These are phyloP conservation scores for Raddia distichophylla DNA, from an alignment of 176 grass and related monocot genomes.

Conservation along the genomic window DNA sequence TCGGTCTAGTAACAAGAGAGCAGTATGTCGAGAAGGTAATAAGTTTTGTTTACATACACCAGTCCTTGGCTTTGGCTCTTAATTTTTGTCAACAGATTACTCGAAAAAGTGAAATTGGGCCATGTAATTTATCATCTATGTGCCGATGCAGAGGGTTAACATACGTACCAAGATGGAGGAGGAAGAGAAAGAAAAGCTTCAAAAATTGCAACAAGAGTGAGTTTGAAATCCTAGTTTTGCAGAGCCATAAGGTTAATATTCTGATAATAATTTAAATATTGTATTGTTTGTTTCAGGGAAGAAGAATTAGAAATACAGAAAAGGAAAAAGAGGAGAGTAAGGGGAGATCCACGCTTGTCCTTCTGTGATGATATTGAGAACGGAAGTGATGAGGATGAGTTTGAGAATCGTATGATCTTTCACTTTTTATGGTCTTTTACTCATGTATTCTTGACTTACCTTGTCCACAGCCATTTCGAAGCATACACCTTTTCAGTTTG, in stretches of 20 bases:
- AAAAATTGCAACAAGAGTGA: constrained; percentile 93
- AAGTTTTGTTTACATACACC: not conserved
- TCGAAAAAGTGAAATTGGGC: not conserved
- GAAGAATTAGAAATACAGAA: constrained; percentile 91
- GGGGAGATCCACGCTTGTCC: constrained; percentile 82
- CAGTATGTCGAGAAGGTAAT: constrained; percentile 99
- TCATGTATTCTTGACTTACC: constrained; percentile 19
- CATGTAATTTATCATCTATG: constrained; percentile 9
- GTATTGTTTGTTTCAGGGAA: constrained; percentile 61
- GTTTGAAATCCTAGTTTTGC: not conserved
- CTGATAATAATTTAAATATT: constrained; percentile 16
- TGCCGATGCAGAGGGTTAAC: constrained; percentile 71
- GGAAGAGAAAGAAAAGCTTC: constrained; percentile 98
- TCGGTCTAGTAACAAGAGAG: constrained; percentile 96
- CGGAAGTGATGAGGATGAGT: constrained; percentile 85
- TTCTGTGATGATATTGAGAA: constrained; percentile 87
- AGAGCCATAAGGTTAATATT: not conserved
- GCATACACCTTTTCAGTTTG: not conserved
- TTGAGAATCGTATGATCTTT: constrained; percentile 64
- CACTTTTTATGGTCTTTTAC: constrained; percentile 16
- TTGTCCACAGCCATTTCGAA: constrained; percentile 2
- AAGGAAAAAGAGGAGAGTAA: constrained; percentile 93
- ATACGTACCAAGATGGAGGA: constrained; percentile 93
- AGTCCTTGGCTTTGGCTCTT: not conserved
- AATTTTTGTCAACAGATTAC: not conserved